phyloP scores from a whole-genome alignment of 352 stramenopile species.

The Phytophthora chlamydospora region DNA sequence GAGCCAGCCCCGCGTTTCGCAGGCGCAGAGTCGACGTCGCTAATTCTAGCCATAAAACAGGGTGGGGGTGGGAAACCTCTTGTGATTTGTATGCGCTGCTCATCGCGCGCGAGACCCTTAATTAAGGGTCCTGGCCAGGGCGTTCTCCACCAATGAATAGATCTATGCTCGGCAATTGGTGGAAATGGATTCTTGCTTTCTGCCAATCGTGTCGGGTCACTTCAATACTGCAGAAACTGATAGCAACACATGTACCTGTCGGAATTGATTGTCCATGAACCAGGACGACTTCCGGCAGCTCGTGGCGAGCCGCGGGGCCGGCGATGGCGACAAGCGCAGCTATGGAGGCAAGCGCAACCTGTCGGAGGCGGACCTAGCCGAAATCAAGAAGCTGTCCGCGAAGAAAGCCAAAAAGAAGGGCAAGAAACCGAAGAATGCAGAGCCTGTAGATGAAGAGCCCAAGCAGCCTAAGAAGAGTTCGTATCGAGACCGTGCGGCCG shows the following conservation, averaged over 20 bases:
- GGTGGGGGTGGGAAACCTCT: background rate
- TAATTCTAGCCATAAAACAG: conserved; percentile 32
- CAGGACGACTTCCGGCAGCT: conserved; percentile 82
- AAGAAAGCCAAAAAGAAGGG: conserved; percentile 70
- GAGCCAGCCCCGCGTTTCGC: conserved; percentile 1
- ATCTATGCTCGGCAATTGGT: conserved; percentile 14
- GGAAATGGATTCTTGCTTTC: conserved; percentile 5
- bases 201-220: conserved; percentile 3
- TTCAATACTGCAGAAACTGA: conserved; percentile 16
- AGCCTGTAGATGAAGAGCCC: background rate
- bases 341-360: conserved; percentile 69
- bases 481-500: conserved; percentile 75
- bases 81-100: conserved; percentile 16
- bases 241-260: background rate
- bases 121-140: conserved; percentile 21
- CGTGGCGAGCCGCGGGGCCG: conserved; percentile 38
- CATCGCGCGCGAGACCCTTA: background rate
- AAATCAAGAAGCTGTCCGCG: conserved; percentile 53
- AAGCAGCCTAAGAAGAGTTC: background rate
- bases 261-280: conserved; percentile 52
- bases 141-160: conserved; percentile 39
- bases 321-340: conserved; percentile 8
- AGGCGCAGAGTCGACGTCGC: background rate
- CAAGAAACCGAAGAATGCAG: conserved; percentile 47
- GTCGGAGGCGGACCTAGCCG: conserved; percentile 51